Evolutionary conservation across 2,329 filamentous ascomycete species (phyloP).

Genomic region (Grosmannia huntii): DNA sequence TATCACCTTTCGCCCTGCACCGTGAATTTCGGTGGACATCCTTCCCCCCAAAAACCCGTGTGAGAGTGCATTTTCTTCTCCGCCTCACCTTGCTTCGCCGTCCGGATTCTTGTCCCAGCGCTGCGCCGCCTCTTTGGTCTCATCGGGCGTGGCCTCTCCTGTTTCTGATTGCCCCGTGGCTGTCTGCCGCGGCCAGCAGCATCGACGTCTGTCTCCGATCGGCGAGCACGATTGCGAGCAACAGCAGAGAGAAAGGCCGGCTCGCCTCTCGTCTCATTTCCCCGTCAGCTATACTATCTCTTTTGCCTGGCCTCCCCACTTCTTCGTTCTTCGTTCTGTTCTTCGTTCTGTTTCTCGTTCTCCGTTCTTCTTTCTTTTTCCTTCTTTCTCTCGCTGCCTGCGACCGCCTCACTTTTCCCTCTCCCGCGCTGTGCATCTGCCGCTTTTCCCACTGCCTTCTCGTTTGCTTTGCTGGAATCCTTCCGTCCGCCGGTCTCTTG

Average conservation of each 20-base stretch:
- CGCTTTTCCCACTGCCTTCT: not conserved
- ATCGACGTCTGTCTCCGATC: not conserved
- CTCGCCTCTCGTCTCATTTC: not conserved
- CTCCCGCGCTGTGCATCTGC: no score
- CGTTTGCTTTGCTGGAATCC: not conserved
- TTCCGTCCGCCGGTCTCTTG: not conserved
- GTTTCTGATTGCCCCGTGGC: not conserved
- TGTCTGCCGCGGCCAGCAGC: not conserved
- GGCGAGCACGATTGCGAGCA: not conserved
- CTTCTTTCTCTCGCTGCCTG: not conserved
- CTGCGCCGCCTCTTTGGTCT: not conserved
- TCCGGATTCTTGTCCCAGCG: not conserved
- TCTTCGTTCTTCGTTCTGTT: no score
- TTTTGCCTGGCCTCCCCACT: not conserved
- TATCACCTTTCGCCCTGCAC: not conserved
- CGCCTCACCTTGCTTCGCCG: not conserved
- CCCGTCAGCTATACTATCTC: not conserved
- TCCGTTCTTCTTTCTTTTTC: not conserved
- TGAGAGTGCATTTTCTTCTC: not conserved
- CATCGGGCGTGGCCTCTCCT: not conserved
- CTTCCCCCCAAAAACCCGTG: not conserved
- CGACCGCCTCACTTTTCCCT: not conserved
- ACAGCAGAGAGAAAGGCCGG: not conserved
- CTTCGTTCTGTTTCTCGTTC: not conserved
- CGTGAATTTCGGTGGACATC: not conserved